Conservation (phyloP, 108 stramenopile genomes). For the Fragilaria crotonensis region DNA sequence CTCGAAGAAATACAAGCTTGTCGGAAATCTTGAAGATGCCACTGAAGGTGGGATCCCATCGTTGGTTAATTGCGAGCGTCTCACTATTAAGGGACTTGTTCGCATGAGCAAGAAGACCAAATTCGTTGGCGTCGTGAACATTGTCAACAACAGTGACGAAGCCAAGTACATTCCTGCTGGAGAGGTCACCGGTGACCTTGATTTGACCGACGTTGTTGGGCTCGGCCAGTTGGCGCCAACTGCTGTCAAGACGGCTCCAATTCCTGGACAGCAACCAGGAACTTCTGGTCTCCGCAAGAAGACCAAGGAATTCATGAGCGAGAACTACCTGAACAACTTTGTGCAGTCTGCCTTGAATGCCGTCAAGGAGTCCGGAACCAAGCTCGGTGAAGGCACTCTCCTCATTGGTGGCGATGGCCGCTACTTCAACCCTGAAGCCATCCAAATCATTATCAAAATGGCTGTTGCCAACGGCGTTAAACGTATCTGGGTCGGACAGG, state of each 20-base stretch:
- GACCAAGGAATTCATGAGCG: slow-evolving; percentile 93
- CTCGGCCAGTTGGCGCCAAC: slow-evolving; percentile 79
- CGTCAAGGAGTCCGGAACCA: slow-evolving; percentile 77
- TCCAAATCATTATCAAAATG: slow-evolving; percentile 96
- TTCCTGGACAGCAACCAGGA: slow-evolving; percentile 98
- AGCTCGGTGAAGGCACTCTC: slow-evolving; percentile 84
- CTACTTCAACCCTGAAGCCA: slow-evolving; percentile 94
- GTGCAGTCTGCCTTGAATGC: slow-evolving; percentile 96
- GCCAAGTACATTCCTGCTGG: slow-evolving; percentile 85
- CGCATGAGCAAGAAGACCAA: slow-evolving; percentile 77
- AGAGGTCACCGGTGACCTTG: slow-evolving; percentile 73
- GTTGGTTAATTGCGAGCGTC: slow-evolving; percentile 82
- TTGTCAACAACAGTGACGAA: slow-evolving; percentile 87
- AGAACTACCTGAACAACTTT: slow-evolving; percentile 97
- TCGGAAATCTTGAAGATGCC: slow-evolving; percentile 89
- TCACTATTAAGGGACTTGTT: slow-evolving; percentile 87
- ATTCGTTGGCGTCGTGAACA: slow-evolving; percentile 82
- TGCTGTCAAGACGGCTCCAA: slow-evolving; percentile 77
- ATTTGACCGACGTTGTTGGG: slow-evolving; percentile 82
- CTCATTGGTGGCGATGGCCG: slow-evolving; percentile 98
- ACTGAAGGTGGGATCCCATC: slow-evolving; percentile 84
- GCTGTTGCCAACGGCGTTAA: slow-evolving; percentile 93
- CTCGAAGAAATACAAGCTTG: slow-evolving; percentile 94
- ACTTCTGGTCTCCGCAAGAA: slow-evolving; percentile 99
- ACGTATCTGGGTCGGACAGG: slow-evolving; percentile 93